phyloP scores from a whole-genome alignment of 2,329 filamentous ascomycete species.

The Talaromyces islandicus region DNA sequence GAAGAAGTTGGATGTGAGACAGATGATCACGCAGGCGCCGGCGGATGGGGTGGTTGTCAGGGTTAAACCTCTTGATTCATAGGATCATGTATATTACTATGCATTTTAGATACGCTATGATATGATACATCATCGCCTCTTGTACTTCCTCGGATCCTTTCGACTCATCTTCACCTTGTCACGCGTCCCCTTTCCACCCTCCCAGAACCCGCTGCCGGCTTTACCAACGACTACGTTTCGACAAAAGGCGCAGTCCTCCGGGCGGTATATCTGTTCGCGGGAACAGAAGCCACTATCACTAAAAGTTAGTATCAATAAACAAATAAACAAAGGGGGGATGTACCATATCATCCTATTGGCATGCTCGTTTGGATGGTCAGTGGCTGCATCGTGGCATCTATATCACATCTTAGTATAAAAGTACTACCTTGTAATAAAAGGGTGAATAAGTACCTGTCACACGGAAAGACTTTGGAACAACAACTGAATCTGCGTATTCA shows the following conservation, averaged over 20 bases:
- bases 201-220: conserved; percentile 69
- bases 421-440: not conserved
- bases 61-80: conserved; percentile 54
- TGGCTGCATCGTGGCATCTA: conserved; percentile 66
- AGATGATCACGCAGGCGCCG: conserved; percentile 66
- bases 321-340: conserved; percentile 10
- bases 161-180: conserved; percentile 65
- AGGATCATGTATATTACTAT: not conserved
- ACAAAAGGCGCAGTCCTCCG: conserved; percentile 70
- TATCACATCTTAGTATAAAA: not conserved
- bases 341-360: conserved; percentile 76
- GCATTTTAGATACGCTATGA: not conserved
- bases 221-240: conserved; percentile 64
- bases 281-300: conserved; percentile 60
- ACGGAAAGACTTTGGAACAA: conserved; percentile 52
- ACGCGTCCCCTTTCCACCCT: conserved; percentile 77
- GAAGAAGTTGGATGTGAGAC: conserved; percentile 59
- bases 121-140: not conserved
- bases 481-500: conserved; percentile 45
- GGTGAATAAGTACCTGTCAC: conserved; percentile 43
- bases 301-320: not conserved
- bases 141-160: conserved; percentile 43
- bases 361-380: conserved; percentile 72
- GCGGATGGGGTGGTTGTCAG: conserved; percentile 65
- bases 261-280: conserved; percentile 71